A percentile compares a stretch with the other conserved stretches of the same genome.
Evolutionary conservation across 768 basidiomycete species (phyloP).

Genomic region (Naganishia onofrii): DNA sequence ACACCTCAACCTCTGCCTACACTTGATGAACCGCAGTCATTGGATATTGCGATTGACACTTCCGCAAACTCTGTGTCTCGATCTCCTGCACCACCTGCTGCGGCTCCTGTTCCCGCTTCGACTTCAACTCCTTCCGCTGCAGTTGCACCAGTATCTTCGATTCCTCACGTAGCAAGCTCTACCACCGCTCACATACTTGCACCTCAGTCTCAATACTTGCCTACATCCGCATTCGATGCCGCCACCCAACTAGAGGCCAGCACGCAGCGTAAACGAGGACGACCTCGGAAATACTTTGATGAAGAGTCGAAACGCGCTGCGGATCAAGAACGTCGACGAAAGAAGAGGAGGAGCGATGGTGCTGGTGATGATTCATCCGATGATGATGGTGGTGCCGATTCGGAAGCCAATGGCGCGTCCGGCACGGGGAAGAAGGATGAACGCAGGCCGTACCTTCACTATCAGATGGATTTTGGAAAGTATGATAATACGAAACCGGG

Average conservation of each 20-base stretch:
- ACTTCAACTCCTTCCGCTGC: not conserved
- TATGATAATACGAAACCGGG: slow-evolving; percentile 14
- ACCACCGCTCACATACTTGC: not conserved
- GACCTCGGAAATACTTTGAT: slow-evolving; percentile 4
- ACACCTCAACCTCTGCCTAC: not conserved
- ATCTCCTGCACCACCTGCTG: not conserved
- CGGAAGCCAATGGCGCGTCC: not conserved
- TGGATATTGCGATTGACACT: not conserved
- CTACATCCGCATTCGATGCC: not conserved
- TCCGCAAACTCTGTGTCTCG: not conserved
- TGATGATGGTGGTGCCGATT: not conserved
- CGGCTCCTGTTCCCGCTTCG: not conserved
- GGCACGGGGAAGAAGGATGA: slow-evolving; percentile 1
- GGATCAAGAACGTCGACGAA: not conserved
- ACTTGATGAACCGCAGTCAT: not conserved
- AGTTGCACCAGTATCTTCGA: no score
- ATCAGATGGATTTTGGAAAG: slow-evolving; percentile 10
- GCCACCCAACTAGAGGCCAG: not conserved
- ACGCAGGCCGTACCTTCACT: not conserved
- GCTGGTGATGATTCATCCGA: not conserved
- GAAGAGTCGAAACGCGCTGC: slow-evolving; percentile 1
- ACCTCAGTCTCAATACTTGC: not conserved
- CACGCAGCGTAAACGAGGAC: slow-evolving; percentile 1
- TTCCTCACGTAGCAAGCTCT: not conserved
- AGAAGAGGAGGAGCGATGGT: not conserved